Conservation (phyloP, 805 yeast species). For the Myxozyma neotropica region DNA sequence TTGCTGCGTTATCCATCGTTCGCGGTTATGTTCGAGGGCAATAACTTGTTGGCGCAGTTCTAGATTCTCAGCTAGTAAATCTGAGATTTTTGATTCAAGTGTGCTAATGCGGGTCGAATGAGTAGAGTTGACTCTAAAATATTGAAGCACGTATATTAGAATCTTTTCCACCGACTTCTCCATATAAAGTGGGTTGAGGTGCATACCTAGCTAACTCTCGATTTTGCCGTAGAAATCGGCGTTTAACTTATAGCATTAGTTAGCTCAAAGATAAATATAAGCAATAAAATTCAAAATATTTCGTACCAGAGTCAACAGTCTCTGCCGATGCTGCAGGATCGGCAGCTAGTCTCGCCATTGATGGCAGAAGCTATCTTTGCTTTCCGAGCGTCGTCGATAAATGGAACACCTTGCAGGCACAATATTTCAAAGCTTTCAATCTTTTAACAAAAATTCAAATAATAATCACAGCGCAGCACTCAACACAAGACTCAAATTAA, state of each 20-base stretch:
- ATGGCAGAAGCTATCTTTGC: not conserved
- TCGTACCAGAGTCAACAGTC: conserved; percentile 27
- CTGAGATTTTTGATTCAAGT: conserved; percentile 25
- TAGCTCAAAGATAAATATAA: not conserved
- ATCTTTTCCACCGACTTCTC: no score
- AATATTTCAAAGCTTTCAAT: not conserved
- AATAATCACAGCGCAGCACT: not conserved
- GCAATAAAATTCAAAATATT: no score
- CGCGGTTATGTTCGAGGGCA: conserved; percentile 20
- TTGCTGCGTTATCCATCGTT: conserved; percentile 11
- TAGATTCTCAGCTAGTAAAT: conserved; percentile 27
- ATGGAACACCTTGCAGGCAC: not conserved
- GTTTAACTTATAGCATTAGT: conserved; percentile 14
- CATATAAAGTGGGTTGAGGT: not conserved
- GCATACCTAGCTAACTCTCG: conserved; percentile 31
- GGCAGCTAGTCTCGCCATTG: conserved; percentile 31
- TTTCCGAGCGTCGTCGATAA: no score
- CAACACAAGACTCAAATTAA: no score
- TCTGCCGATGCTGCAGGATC: conserved; percentile 16
- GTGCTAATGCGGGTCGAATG: conserved; percentile 29
- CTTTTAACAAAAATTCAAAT: not conserved
- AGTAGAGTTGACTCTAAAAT: conserved; percentile 27
- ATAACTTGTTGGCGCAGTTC: conserved; percentile 29
- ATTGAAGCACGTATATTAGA: not conserved
- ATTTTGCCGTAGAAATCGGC: conserved; percentile 31